Conservation (phyloP, 805 yeast genomes). For the Candida montana region DNA sequence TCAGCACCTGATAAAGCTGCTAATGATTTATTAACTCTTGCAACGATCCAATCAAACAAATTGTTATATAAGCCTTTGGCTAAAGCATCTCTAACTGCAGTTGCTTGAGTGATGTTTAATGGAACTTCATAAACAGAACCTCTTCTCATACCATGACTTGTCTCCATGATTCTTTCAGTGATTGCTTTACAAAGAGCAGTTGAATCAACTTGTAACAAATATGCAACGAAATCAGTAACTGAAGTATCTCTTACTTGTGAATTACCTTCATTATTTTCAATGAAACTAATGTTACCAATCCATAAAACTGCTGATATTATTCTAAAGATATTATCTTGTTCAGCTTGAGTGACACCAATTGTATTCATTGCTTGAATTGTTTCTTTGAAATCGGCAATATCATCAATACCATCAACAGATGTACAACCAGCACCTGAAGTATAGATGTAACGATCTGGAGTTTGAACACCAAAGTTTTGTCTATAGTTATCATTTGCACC, state of each 20-base stretch:
- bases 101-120: constrained; percentile 84
- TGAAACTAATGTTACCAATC: constrained; percentile 89
- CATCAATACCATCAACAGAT: constrained; percentile 82
- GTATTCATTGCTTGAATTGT: constrained; percentile 82
- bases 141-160: constrained; percentile 81
- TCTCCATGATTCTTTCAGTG: constrained; percentile 80
- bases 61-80: constrained; percentile 93
- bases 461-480: constrained; percentile 82
- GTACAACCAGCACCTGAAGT: constrained; percentile 86
- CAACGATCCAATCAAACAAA: constrained; percentile 94
- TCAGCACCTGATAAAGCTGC: constrained; percentile 44
- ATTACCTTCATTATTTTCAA: constrained; percentile 82
- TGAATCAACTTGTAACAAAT: constrained; percentile 75
- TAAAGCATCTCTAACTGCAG: constrained; percentile 89
- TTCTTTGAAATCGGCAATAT: constrained; percentile 68
- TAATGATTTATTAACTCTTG: constrained; percentile 78
- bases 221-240: constrained; percentile 94
- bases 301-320: constrained; percentile 81
- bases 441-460: constrained; percentile 88
- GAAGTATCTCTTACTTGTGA: constrained; percentile 77
- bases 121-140: constrained; percentile 96
- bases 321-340: constrained; percentile 87
- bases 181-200: constrained; percentile 60
- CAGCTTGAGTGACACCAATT: constrained; percentile 76
- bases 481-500: constrained; percentile 83